Evolutionary conservation across 305 asterid genomes (phyloP).

Genomic region (Fraxinus xanthoxyloides): DNA sequence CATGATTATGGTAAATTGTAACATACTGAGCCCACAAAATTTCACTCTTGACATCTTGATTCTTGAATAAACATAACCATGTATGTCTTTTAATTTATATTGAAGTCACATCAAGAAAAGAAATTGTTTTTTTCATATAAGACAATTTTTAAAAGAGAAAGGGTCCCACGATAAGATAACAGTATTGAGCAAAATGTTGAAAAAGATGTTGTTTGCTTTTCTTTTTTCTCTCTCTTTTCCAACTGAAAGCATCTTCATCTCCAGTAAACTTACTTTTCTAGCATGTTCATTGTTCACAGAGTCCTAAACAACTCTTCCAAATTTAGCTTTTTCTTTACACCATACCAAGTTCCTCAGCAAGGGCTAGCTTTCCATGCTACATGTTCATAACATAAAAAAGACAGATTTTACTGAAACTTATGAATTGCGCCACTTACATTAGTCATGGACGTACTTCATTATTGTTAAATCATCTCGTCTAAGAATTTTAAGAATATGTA

Average conservation of each 20-base stretch:
- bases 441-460: background rate
- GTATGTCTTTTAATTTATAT: background rate
- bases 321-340: background rate
- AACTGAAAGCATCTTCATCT: background rate
- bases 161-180: background rate
- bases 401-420: background rate
- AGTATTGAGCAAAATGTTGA: background rate
- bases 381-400: background rate
- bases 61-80: background rate
- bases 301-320: background rate
- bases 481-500: background rate
- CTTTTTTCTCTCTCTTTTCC: background rate
- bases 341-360: background rate
- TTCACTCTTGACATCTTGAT: background rate
- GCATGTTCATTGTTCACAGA: background rate
- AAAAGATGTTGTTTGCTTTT: conserved; percentile 6
- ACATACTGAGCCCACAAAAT: background rate
- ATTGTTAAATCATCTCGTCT: background rate
- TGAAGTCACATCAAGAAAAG: background rate
- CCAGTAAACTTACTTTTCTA: background rate
- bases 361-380: background rate
- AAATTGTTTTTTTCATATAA: background rate
- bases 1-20: background rate
- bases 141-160: background rate
- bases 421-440: background rate